A percentile compares a stretch with the other conserved stretches of the same genome.
Conservation (phyloP, 768 basidiomycete species). For the Punctularia strigosozonata region DNA sequence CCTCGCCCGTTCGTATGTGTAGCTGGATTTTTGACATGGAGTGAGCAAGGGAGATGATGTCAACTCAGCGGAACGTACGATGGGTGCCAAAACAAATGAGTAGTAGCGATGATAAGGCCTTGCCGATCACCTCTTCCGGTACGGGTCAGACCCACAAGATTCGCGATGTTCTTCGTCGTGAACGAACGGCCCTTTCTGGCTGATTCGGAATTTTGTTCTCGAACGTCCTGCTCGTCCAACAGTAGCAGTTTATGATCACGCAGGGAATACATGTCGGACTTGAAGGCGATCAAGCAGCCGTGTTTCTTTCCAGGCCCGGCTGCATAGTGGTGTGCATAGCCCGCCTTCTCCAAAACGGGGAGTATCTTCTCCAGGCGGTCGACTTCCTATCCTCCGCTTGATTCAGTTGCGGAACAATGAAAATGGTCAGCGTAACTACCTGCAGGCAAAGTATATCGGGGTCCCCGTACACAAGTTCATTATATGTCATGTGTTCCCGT, state of each 20-base stretch:
- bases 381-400: slow-evolving; percentile 51
- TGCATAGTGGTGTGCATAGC: slow-evolving; percentile 55
- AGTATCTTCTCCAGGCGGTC: slow-evolving; percentile 67
- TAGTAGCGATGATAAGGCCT: slow-evolving; percentile 74
- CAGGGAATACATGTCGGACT: slow-evolving; percentile 34
- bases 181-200: slow-evolving; percentile 20
- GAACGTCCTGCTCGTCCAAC: slow-evolving; percentile 60
- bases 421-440: slow-evolving; percentile 27
- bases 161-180: slow-evolving; percentile 71
- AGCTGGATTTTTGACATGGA: slow-evolving; percentile 24
- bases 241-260: slow-evolving; percentile 36
- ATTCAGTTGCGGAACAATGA: background rate
- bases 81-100: slow-evolving; percentile 95
- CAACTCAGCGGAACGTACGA: slow-evolving; percentile 32
- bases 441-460: slow-evolving; percentile 84
- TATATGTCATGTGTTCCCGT: slow-evolving; percentile 63
- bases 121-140: slow-evolving; percentile 22
- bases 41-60: background rate
- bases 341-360: slow-evolving; percentile 50
- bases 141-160: slow-evolving; percentile 53
- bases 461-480: slow-evolving; percentile 60
- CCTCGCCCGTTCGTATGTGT: slow-evolving; percentile 80
- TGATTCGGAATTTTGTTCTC: slow-evolving; percentile 13
- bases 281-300: slow-evolving; percentile 77
- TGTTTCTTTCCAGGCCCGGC: slow-evolving; percentile 71